Evolutionary conservation across 441 rosid genomes (phyloP), one percentile per base, ranked within the genome.

Genomic region (Melastoma candidum): DNA sequence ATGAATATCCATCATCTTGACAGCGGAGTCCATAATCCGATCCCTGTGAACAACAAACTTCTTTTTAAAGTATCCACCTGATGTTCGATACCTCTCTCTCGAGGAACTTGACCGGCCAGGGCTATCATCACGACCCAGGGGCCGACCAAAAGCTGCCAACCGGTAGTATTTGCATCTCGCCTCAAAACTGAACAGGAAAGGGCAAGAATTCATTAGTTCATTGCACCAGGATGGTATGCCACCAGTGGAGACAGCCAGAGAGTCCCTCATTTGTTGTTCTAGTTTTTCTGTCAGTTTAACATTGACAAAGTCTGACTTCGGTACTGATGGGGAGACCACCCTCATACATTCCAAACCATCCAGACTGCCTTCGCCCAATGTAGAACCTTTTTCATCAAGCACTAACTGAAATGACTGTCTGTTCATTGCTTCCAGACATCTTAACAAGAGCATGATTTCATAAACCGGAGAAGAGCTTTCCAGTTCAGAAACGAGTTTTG

Each of bases 191-290:
- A 89, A 89, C 67, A 94, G 61, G 68, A 89, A 94, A 27, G 97
- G 89, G 71, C 96, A 90, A 14, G 92, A 85, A 64, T 51, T 71
- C 84, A 94, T 77, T 51, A 94, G 81, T 72, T 87, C 84, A 68
- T 67, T 83, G 66, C 90, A 94, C 99, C 99, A 94, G 27, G 76
- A 68, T 49, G 99, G 96, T 75, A 94, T 63, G 51, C 95, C 87
- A 50, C 86, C 84, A 24, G 64, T 69, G 2, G 92, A 84, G 60
- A 82, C 61, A 57, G 87, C 86, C 62, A 88, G 74, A 14, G 82
- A 57, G 73, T 87, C 97, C 44, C 82, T 80, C 82, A 94, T 77
- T 74, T 89, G 97, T 72, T 85, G 97, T 72, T 89, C 96, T 63
- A 94, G 72, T 70, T 94, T 94, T 74, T 90, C 96, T 12, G 97